Base-by-base conservation (phyloP, 139 green algal genomes). In the Trebouxia sp. region DNA sequence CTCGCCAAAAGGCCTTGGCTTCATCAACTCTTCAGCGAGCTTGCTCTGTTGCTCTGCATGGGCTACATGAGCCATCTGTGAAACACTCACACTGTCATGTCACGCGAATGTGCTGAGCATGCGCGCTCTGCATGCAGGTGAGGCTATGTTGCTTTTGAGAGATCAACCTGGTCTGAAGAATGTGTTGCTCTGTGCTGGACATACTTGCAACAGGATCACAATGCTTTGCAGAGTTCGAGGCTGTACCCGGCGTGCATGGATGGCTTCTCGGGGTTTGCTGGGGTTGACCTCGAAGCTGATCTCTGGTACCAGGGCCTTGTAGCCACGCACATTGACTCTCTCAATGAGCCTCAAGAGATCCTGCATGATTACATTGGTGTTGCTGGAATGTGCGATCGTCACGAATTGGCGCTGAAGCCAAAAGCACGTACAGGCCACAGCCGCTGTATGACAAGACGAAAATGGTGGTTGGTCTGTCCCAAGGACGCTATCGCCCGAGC, bases 401-500 rank as follows among this genome's bases (percentile, higher is more conserved):
- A 32, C n/a, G n/a, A n/a, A n/a, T n/a, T n/a, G n/a, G n/a, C n/a
- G n/a, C 28, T 62, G 5, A 8, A 62, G 55, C 22, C 14, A 37
- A 6, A 3, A 14, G n/a, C 17, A 9, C 55, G 6, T 38, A 66
- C 55, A 37, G 55, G 55, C 55, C 55, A 66, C 3, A 66, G 26
- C 37, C 55, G 55, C n/a, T 66, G 55, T n/a, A 66, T 66, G n/a
- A 38, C 55, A 66, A 38, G 6, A 66, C 55, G 55, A n/a, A 66
- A 66, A n/a, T 66, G 55, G n/a, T 66, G 55, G 55, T 38, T 39
- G 4, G 55, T 66, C 12, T 38, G 22, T 6, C 55, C 55, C 24
- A 66, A 38, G 38, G 55, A 66, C n/a, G 55, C 55, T 37, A 66
- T 38, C 6, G 55, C 55, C 5, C 55, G 55, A n/a, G n/a, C 26